Percentiles rank a stretch among this genome's conserved stretches.
Evolutionary conservation across 1,284 basidiomycete genomes (phyloP).

Genomic region (Moesziomyces antarcticus): DNA sequence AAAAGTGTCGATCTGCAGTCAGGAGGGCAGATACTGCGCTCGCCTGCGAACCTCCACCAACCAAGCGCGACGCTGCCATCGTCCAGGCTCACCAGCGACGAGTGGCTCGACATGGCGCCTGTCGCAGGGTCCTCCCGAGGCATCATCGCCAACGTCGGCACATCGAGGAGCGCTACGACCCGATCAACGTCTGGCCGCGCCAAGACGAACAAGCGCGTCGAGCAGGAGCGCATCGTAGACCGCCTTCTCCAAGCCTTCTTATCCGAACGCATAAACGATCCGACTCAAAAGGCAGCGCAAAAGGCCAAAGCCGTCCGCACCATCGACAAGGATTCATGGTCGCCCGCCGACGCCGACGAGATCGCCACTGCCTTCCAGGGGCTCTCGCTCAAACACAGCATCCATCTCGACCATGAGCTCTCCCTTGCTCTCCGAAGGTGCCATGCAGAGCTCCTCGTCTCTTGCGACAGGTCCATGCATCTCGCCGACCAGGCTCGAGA

Average conservation of each 20-base stretch:
- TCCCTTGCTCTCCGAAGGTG: constrained; percentile 25
- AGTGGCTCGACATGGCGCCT: constrained; percentile 6
- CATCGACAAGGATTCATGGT: constrained; percentile 37
- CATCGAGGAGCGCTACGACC: constrained; percentile 3
- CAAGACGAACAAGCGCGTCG: constrained; percentile 35
- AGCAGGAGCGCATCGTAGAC: constrained; percentile 38
- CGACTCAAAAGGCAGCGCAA: constrained; percentile 10
- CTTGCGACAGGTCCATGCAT: constrained; percentile 18
- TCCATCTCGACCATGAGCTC: constrained; percentile 42
- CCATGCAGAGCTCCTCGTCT: constrained; percentile 24
- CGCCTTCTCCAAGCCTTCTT: constrained; percentile 21
- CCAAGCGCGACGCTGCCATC: not conserved
- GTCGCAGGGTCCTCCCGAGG: constrained; percentile 21
- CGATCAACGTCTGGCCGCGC: constrained; percentile 11
- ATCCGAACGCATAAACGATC: not conserved
- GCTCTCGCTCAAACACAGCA: constrained; percentile 40
- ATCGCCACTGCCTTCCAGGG: constrained; percentile 30
- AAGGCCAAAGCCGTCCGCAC: constrained; percentile 21
- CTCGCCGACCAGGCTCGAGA: constrained; percentile 22
- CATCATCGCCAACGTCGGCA: constrained; percentile 1
- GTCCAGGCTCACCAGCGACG: not conserved
- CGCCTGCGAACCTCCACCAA: not conserved
- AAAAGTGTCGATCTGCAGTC: constrained; percentile 13
- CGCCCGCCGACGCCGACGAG: constrained; percentile 30
- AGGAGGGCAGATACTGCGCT: not conserved